Percentiles rank a stretch among this genome's conserved stretches.
phyloP scores from a whole-genome alignment of 2,329 filamentous ascomycete genomes.

The Claviceps paspali region DNA sequence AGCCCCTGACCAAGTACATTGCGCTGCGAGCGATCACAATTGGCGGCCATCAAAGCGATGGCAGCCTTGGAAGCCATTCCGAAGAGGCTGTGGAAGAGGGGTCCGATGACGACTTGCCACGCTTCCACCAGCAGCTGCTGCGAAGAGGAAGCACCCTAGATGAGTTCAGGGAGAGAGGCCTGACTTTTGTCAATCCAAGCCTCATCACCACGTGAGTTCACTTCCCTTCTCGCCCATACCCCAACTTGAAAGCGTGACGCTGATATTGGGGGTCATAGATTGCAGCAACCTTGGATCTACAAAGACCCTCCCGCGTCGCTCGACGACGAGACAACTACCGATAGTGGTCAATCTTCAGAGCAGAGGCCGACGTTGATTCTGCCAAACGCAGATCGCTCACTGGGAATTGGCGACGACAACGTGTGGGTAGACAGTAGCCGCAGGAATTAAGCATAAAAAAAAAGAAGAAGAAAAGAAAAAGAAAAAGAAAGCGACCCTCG shows the following conservation, averaged over 20 bases:
- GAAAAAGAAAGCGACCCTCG: no score
- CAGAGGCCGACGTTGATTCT: slow-evolving; percentile 14
- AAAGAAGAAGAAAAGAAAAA: background rate
- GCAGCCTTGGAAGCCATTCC: slow-evolving; percentile 20
- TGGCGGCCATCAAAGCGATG: slow-evolving; percentile 28
- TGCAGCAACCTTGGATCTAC: slow-evolving; percentile 59
- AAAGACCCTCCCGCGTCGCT: slow-evolving; percentile 32
- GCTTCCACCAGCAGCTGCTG: slow-evolving; percentile 24
- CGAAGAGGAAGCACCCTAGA: slow-evolving; percentile 52
- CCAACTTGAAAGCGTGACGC: background rate
- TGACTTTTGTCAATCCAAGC: slow-evolving; percentile 64
- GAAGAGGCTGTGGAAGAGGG: slow-evolving; percentile 21
- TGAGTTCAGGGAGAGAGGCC: slow-evolving; percentile 53
- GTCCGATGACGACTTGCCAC: slow-evolving; percentile 27
- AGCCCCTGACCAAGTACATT: slow-evolving; percentile 83
- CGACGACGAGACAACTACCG: slow-evolving; percentile 14
- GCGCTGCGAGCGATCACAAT: slow-evolving; percentile 71
- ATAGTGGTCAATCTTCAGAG: slow-evolving; percentile 10
- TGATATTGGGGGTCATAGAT: slow-evolving; percentile 20
- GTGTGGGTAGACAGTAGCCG: slow-evolving; percentile 19
- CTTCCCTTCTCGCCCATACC: background rate
- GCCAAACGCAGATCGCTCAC: slow-evolving; percentile 19
- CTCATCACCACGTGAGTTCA: slow-evolving; percentile 48
- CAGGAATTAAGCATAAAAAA: background rate
- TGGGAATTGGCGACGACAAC: slow-evolving; percentile 25